Evolutionary conservation across 2,329 filamentous ascomycete genomes (phyloP), one percentile per base, ranked within the genome.

Genomic region (Sordariomycetes sp.): DNA sequence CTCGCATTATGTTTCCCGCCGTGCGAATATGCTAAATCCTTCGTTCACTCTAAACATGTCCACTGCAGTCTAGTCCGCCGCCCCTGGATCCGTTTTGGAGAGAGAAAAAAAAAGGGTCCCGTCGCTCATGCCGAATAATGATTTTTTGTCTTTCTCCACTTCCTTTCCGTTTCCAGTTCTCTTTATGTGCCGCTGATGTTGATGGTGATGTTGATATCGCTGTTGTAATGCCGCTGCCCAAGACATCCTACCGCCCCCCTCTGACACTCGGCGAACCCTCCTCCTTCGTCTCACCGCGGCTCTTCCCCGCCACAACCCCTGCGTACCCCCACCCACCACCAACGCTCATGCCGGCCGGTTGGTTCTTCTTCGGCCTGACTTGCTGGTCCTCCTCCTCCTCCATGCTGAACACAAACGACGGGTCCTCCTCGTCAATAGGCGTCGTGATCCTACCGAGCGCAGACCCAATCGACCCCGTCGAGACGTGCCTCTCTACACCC

Each of bases 341-440:
- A 56, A 72, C 68, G 54, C 65, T 67, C 42, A 74, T 63, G 13
- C 74, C 73, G 5, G 73, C 74, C 2, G 77, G 77, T 1, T 67
- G 71, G 57, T 77, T 74, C 68, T 80, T 81, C 55, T 75, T 69
- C 10, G 73, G 71, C 50, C 73, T 70, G 57, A 71, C 68, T 42
- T 76, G 70, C 24, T 76, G 70, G 35, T 82, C 80, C 24, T 80
- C 78, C 28, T 81, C 79, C 57, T 82, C 80, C 62, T 85, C 82
- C 81, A 85, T 85, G 64, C 73, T 80, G 65, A 85, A 85, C 15
- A 85, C 78, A 61, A 85, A 84, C 28, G 80, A 77, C 3, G 79
- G 74, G 57, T 85, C 80, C 62, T 85, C 82, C 64, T 85, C 82
- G 59, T 84, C 81, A 60, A 85, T 85, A 2, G 81, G 81, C 1